These are phyloP conservation scores for Scenedesmus sp. DNA, from an alignment of 163 green algal species.

Conservation along the genomic window DNA sequence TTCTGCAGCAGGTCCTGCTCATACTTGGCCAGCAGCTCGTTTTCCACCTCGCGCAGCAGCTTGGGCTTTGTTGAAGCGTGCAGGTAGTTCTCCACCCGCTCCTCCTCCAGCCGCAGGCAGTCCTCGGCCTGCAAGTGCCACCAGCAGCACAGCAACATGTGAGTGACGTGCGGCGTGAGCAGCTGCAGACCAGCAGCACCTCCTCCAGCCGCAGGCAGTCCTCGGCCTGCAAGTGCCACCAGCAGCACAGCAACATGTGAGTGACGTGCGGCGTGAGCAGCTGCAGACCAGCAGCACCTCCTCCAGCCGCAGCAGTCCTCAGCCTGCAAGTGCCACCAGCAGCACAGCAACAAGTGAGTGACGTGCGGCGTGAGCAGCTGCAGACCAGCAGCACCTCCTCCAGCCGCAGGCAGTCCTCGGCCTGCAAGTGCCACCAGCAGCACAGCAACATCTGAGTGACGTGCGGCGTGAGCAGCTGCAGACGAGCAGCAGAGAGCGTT, in stretches of 20 bases:
- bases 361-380: too few species aligned
- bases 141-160: not conserved
- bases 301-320: constrained; percentile 88
- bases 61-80: constrained; percentile 85
- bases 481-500: too few species aligned
- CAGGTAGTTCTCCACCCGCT: constrained; percentile 93
- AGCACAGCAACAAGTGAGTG: not conserved
- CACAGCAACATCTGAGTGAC: not conserved
- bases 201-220: constrained; percentile 89
- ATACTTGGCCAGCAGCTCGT: constrained; percentile 92
- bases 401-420: constrained; percentile 83
- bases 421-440: constrained; percentile 64
- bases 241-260: not conserved
- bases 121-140: constrained; percentile 82
- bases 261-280: too few species aligned
- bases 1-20: constrained; percentile 95
- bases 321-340: constrained; percentile 69
- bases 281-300: too few species aligned
- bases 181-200: too few species aligned
- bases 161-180: too few species aligned
- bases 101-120: constrained; percentile 89
- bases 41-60: constrained; percentile 90
- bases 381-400: constrained; percentile 96
- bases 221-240: constrained; percentile 79
- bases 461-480: too few species aligned